Evolutionary conservation across 176 grass and related monocot species (phyloP).

Genomic region (Carex parvula): DNA sequence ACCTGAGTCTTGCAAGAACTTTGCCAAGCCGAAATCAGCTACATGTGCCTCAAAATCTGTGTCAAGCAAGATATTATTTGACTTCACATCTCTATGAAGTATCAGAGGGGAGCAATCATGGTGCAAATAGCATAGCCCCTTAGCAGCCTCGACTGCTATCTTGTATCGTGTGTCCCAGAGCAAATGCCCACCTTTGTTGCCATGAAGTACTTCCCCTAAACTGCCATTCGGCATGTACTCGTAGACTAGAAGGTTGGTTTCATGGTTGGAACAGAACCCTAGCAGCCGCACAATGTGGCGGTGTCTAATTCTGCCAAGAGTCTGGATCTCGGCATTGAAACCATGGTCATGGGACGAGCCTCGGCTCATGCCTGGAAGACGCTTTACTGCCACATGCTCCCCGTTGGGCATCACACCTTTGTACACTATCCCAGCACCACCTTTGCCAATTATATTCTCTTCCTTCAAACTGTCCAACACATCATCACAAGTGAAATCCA

Average conservation of each 20-base stretch:
- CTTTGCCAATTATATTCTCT: slow-evolving; percentile 96
- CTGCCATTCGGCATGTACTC: slow-evolving; percentile 99
- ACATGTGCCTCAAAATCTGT: slow-evolving; percentile 79
- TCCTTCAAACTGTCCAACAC: slow-evolving; percentile 77
- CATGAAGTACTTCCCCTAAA: slow-evolving; percentile 88
- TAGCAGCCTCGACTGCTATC: slow-evolving; percentile 86
- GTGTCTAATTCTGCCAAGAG: slow-evolving; percentile 85
- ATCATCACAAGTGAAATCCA: slow-evolving; percentile 82
- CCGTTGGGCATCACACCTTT: slow-evolving; percentile 86
- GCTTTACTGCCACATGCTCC: slow-evolving; percentile 80
- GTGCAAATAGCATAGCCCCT: slow-evolving; percentile 96
- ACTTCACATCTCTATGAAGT: slow-evolving; percentile 86
- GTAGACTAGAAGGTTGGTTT: slow-evolving; percentile 83
- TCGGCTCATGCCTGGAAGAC: slow-evolving; percentile 65
- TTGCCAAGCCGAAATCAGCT: slow-evolving; percentile 82
- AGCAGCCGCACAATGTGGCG: slow-evolving; percentile 85
- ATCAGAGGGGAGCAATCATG: slow-evolving; percentile 82
- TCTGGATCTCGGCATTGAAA: slow-evolving; percentile 94
- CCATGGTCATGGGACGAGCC: slow-evolving; percentile 89
- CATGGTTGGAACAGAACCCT: slow-evolving; percentile 86
- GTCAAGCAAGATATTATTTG: slow-evolving; percentile 93
- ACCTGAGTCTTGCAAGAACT: slow-evolving; percentile 75
- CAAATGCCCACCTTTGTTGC: slow-evolving; percentile 84
- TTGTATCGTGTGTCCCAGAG: slow-evolving; percentile 87
- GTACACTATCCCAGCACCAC: slow-evolving; percentile 88